Percentiles rank a stretch among this genome's conserved stretches.
Conservation (phyloP, 768 basidiomycete species). For the Melanogaster broomeanus region DNA sequence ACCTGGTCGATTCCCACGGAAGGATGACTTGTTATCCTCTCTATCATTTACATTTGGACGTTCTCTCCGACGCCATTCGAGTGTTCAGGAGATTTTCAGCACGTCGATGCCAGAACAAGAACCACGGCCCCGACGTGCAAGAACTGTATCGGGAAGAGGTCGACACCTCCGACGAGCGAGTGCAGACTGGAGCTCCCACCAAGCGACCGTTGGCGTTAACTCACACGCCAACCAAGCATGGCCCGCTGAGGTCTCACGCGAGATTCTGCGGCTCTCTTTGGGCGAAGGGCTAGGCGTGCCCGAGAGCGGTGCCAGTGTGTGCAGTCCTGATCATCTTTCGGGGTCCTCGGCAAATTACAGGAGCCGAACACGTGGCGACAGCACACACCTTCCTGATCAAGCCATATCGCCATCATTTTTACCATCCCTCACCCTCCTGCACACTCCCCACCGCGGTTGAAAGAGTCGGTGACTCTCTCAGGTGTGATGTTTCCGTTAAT, state of each 20-base stretch:
- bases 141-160: slow-evolving; percentile 37
- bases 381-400: slow-evolving; percentile 20
- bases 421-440: slow-evolving; percentile 30
- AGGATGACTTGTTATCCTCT: slow-evolving; percentile 21
- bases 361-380: slow-evolving; percentile 19
- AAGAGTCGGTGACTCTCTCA: slow-evolving; percentile 27
- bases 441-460: slow-evolving; percentile 11
- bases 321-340: slow-evolving; percentile 13
- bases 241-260: slow-evolving; percentile 60
- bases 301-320: neutral
- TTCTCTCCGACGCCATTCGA: slow-evolving; percentile 28
- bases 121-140: slow-evolving; percentile 18
- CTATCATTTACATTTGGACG: slow-evolving; percentile 27
- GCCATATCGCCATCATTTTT: slow-evolving; percentile 28
- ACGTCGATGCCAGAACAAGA: slow-evolving; percentile 9
- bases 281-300: slow-evolving; percentile 21
- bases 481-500: slow-evolving; percentile 11
- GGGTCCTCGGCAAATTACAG: slow-evolving; percentile 24
- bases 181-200: slow-evolving; percentile 57
- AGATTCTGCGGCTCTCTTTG: slow-evolving; percentile 54
- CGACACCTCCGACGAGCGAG: slow-evolving; percentile 47
- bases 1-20: slow-evolving; percentile 17
- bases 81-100: slow-evolving; percentile 27
- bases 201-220: slow-evolving; percentile 40
- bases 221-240: slow-evolving; percentile 42